phyloP scores from a whole-genome alignment of 305 asterid genomes.

The Solanum hybrid region DNA sequence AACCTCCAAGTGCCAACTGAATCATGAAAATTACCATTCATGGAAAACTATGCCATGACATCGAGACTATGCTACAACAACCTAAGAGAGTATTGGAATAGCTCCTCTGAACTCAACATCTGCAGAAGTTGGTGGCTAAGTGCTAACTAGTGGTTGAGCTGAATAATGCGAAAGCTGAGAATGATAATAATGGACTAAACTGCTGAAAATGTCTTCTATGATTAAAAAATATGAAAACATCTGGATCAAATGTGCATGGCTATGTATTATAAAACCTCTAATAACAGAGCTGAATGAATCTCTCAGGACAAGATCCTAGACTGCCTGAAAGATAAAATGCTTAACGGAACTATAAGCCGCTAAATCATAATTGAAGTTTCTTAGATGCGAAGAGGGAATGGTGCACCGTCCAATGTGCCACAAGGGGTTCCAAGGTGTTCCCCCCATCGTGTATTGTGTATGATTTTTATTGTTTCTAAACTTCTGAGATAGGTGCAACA shows the following conservation, averaged over 20 bases:
- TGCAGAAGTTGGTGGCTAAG: not conserved
- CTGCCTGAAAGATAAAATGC: not conserved
- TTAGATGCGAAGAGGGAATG: not conserved
- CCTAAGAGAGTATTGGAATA: not conserved
- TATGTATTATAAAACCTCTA: too few relatives aligned
- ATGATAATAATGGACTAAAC: not conserved
- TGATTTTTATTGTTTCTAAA: not conserved
- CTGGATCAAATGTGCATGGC: not conserved
- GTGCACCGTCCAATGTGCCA: not conserved
- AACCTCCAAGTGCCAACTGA: not conserved
- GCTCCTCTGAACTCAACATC: not conserved
- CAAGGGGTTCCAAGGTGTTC: not conserved
- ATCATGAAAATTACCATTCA: not conserved
- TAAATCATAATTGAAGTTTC: not conserved
- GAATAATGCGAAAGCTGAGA: not conserved
- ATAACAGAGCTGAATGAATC: too few relatives aligned
- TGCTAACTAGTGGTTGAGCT: not conserved
- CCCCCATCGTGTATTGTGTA: not conserved
- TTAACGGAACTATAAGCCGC: not conserved
- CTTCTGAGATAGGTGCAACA: not conserved
- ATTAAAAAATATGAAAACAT: too few relatives aligned
- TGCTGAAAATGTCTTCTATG: not conserved
- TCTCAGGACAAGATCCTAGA: not conserved
- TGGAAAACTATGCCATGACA: not conserved
- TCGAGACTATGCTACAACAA: not conserved